These are phyloP conservation scores for Debaryomyces sp. DNA, from an alignment of 1,139 yeast species.

Conservation along the genomic window DNA sequence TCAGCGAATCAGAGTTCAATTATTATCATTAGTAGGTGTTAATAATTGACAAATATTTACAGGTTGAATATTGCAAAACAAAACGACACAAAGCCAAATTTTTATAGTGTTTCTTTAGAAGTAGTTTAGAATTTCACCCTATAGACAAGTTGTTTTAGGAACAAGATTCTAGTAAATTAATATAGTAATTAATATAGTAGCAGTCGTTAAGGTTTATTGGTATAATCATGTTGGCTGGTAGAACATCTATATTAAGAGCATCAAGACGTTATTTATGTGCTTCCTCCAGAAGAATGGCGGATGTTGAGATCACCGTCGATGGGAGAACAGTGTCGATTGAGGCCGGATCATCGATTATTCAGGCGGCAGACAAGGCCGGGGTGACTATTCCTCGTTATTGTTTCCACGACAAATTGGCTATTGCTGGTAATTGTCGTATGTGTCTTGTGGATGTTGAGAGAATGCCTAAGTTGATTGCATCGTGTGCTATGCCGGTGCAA, in stretches of 20 bases:
- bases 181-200: constrained; percentile 5
- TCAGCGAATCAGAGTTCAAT: constrained; percentile 38
- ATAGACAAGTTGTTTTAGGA: neutral
- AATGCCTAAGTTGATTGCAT: constrained; percentile 88
- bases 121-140: constrained; percentile 2
- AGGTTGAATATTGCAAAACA: constrained; percentile 5
- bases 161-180: constrained; percentile 3
- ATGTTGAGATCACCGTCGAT: constrained; percentile 77
- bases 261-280: constrained; percentile 35
- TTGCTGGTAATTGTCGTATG: constrained; percentile 97
- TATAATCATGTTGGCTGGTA: constrained; percentile 19
- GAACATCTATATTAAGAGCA: constrained; percentile 28
- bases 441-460: constrained; percentile 89
- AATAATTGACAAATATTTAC: constrained; percentile 8
- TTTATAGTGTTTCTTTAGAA: constrained; percentile 3
- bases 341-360: constrained; percentile 87
- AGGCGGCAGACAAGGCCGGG: constrained; percentile 92
- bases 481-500: constrained; percentile 90
- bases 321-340: constrained; percentile 78
- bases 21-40: constrained; percentile 19
- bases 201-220: constrained; percentile 5
- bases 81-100: constrained; percentile 6
- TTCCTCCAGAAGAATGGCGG: constrained; percentile 42
- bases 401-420: constrained; percentile 86
- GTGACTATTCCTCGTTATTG: constrained; percentile 87